These are phyloP conservation scores for Nakazawaea anatomiae DNA, from an alignment of 805 yeast genomes.

Conservation along the genomic window DNA sequence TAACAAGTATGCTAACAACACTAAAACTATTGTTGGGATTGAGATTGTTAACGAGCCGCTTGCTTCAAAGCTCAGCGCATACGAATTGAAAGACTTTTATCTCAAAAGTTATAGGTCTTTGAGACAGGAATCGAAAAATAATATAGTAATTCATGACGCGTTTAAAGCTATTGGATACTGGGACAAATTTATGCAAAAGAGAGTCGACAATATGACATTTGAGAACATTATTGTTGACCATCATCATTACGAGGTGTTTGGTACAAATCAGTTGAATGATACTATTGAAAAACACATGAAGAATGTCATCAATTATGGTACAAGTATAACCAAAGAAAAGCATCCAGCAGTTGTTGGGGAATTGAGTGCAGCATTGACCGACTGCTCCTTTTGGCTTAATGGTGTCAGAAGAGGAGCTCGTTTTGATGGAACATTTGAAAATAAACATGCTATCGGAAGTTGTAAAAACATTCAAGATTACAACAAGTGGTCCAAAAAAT, in stretches of 20 bases:
- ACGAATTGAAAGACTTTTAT: slow-evolving; percentile 54
- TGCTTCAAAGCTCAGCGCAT: slow-evolving; percentile 61
- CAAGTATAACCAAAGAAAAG: slow-evolving; percentile 37
- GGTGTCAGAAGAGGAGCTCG: slow-evolving; percentile 84
- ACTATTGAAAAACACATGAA: slow-evolving; percentile 56
- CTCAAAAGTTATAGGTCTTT: slow-evolving; percentile 56
- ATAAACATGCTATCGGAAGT: slow-evolving; percentile 43
- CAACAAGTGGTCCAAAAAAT: slow-evolving; percentile 52
- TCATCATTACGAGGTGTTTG: slow-evolving; percentile 87
- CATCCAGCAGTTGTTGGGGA: slow-evolving; percentile 84
- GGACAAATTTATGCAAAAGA: slow-evolving; percentile 43
- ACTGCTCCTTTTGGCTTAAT: slow-evolving; percentile 84
- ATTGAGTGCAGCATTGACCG: slow-evolving; percentile 90
- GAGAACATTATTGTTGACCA: slow-evolving; percentile 79
- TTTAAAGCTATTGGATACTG: slow-evolving; percentile 58
- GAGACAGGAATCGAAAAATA: slow-evolving; percentile 51
- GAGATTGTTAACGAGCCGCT: slow-evolving; percentile 89
- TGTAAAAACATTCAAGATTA: slow-evolving; percentile 47
- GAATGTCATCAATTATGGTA: slow-evolving; percentile 46
- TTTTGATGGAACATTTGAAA: slow-evolving; percentile 54
- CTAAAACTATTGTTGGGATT: slow-evolving; percentile 75
- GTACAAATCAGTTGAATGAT: slow-evolving; percentile 52
- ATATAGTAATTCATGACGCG: slow-evolving; percentile 78
- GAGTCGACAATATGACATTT: slow-evolving; percentile 16
- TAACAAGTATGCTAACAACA: slow-evolving; percentile 61